Evolutionary conservation across 2,329 filamentous ascomycete genomes (phyloP).

Genomic region (Pseudocercospora eumusae): DNA sequence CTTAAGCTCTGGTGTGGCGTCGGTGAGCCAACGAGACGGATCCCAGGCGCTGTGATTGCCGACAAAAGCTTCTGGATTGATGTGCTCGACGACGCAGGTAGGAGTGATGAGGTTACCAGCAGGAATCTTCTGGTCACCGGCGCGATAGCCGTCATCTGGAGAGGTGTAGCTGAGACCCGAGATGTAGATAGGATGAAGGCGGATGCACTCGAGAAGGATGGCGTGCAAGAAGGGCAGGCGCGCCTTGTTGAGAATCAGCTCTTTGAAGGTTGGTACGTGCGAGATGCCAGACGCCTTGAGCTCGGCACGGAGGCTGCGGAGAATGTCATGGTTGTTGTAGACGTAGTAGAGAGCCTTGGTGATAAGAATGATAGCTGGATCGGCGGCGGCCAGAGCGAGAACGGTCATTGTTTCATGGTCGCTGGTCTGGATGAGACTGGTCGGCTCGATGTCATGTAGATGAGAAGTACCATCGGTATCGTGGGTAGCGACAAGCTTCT

Average conservation of each 20-base stretch:
- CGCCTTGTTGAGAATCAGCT: conserved; percentile 15
- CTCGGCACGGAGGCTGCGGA: conserved; percentile 25
- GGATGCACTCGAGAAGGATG: conserved; percentile 23
- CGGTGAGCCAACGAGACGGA: conserved; percentile 13
- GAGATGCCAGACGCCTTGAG: conserved; percentile 14
- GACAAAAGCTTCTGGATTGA: conserved; percentile 14
- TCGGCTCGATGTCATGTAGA: conserved; percentile 1
- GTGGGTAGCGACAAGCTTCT: background rate
- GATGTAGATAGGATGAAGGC: conserved; percentile 15
- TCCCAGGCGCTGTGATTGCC: conserved; percentile 13
- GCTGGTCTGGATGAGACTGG: conserved; percentile 3
- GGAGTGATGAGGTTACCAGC: background rate
- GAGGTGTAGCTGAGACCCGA: conserved; percentile 17
- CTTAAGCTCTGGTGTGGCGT: conserved; percentile 10
- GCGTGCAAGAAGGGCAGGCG: conserved; percentile 24
- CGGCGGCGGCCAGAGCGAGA: conserved; percentile 25
- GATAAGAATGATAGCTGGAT: conserved; percentile 23
- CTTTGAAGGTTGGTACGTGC: conserved; percentile 15
- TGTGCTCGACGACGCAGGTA: background rate
- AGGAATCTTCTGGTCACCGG: background rate
- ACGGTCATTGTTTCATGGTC: conserved; percentile 22
- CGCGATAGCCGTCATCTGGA: conserved; percentile 6
- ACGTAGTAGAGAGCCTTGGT: conserved; percentile 23
- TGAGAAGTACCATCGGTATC: background rate
- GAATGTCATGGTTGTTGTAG: conserved; percentile 22